Conservation (phyloP, 2,329 filamentous ascomycete genomes). For the Talaromyces islandicus region DNA sequence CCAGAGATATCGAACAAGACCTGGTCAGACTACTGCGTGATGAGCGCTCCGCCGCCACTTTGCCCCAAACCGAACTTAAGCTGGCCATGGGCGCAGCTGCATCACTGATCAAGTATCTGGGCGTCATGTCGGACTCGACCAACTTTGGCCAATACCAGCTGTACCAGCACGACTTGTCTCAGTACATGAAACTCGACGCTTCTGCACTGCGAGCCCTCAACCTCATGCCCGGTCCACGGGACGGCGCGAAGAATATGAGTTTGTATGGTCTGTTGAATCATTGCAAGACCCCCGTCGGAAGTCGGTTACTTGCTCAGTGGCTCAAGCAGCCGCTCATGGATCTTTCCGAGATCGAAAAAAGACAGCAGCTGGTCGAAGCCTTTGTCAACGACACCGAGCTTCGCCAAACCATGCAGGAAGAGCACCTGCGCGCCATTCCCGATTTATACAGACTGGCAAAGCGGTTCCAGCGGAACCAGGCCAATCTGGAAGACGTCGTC, state of each 20-base stretch:
- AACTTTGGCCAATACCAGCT: constrained; percentile 97
- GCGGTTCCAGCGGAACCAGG: constrained; percentile 85
- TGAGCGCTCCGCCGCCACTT: constrained; percentile 66
- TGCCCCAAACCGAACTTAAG: constrained; percentile 89
- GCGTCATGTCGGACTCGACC: constrained; percentile 79
- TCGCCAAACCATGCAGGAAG: constrained; percentile 92
- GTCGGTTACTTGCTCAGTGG: constrained; percentile 87
- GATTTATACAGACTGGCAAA: constrained; percentile 92
- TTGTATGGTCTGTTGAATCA: constrained; percentile 90
- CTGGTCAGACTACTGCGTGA: constrained; percentile 80
- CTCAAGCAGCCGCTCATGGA: constrained; percentile 96
- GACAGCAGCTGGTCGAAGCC: constrained; percentile 90
- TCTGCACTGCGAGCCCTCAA: constrained; percentile 91
- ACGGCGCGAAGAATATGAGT: constrained; percentile 97
- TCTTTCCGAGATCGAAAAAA: constrained; percentile 77
- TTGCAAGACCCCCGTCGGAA: constrained; percentile 93
- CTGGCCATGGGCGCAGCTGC: constrained; percentile 93
- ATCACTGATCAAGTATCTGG: constrained; percentile 89
- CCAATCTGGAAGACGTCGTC: constrained; percentile 92
- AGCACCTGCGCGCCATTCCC: constrained; percentile 85
- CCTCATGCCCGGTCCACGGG: constrained; percentile 89
- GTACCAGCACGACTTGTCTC: constrained; percentile 92
- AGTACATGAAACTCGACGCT: constrained; percentile 98
- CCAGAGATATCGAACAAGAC: constrained; percentile 93
- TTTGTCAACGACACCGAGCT: constrained; percentile 91